Conservation (phyloP, 176 grass and related monocot species). For the Saccharum spontaneum region DNA sequence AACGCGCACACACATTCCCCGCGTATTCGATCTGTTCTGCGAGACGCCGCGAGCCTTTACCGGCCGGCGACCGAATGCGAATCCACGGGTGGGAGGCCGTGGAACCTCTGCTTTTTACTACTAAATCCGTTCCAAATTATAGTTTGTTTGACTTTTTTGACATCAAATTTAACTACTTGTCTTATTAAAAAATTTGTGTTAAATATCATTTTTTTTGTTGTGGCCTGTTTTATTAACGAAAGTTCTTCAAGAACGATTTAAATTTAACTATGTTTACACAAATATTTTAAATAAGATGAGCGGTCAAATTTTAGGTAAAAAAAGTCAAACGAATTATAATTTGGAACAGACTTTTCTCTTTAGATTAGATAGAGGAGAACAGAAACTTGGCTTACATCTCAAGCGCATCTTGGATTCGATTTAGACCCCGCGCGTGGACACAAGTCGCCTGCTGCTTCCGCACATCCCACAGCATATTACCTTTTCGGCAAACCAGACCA, state of each 20-base stretch:
- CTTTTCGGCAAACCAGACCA: background rate
- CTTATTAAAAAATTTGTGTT: no score
- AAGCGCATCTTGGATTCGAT: background rate
- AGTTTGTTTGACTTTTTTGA: no score
- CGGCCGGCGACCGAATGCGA: constrained; percentile 21
- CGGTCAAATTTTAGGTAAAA: no score
- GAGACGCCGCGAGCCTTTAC: background rate
- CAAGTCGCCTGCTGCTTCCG: background rate
- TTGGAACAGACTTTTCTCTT: no score
- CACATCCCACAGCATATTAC: constrained; percentile 33
- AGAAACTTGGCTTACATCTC: constrained; percentile 38
- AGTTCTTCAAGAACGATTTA: no score
- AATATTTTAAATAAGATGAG: no score
- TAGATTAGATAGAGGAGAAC: constrained; percentile 11
- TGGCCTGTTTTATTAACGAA: no score
- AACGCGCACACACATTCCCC: background rate
- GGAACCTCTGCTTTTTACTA: constrained; percentile 9
- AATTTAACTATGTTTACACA: no score
- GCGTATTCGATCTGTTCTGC: background rate
- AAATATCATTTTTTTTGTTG: no score
- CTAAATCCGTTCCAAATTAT: no score
- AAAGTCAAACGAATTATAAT: no score
- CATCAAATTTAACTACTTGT: no score
- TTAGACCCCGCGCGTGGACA: background rate
- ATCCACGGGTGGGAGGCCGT: background rate